phyloP scores from a whole-genome alignment of 805 yeast species.

The Ogataea chonburiensis region DNA sequence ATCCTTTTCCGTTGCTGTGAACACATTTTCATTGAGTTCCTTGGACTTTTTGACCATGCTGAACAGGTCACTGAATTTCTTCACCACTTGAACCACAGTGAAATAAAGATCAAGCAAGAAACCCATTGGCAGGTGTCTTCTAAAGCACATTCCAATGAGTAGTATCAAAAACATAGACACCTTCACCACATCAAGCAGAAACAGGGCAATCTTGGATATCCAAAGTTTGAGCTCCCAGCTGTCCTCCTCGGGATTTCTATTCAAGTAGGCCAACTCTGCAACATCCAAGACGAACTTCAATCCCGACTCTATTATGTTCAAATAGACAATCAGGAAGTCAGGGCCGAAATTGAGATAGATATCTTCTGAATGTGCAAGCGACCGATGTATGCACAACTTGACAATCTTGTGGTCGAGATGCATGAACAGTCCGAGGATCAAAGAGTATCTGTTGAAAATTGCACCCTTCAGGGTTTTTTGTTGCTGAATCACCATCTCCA shows the following conservation, averaged over 20 bases:
- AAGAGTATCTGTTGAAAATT: conserved; percentile 39
- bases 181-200: conserved; percentile 48
- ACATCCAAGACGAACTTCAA: conserved; percentile 51
- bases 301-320: conserved; percentile 48
- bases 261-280: conserved; percentile 53
- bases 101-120: conserved; percentile 33
- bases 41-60: conserved; percentile 47
- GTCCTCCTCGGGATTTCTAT: conserved; percentile 48
- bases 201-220: conserved; percentile 56
- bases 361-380: conserved; percentile 52
- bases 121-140: conserved; percentile 32
- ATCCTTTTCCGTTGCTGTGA: conserved; percentile 61
- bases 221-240: conserved; percentile 74
- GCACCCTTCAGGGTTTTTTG: conserved; percentile 13
- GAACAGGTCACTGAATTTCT: conserved; percentile 38
- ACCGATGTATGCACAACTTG: conserved; percentile 53
- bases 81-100: conserved; percentile 29
- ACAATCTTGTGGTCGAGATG: conserved; percentile 53
- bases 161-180: conserved; percentile 46
- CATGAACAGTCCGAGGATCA: conserved; percentile 45
- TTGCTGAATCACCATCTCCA: conserved; percentile 48
- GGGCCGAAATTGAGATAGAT: conserved; percentile 69
- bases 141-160: conserved; percentile 43
- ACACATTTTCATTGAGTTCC: conserved; percentile 61
- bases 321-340: conserved; percentile 65